Percentiles rank a stretch among this genome's conserved stretches.
phyloP scores from a whole-genome alignment of 2,329 filamentous ascomycete species.

The Penicillium fuscoglaucum region DNA sequence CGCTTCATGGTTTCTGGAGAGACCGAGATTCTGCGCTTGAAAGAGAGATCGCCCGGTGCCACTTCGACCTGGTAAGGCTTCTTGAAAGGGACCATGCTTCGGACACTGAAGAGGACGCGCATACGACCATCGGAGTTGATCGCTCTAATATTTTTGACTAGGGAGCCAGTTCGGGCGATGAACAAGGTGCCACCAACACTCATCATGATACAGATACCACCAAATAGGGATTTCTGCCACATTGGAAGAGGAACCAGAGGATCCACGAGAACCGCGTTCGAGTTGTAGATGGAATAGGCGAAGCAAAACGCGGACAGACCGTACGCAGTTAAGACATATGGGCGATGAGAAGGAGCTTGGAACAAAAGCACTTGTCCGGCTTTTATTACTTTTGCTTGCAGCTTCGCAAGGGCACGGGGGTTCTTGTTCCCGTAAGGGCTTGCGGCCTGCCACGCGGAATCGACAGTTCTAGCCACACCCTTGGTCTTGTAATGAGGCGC shows the following conservation, averaged over 20 bases:
- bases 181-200: conserved; percentile 62
- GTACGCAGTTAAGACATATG: conserved; percentile 63
- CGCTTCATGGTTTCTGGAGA: conserved; percentile 29
- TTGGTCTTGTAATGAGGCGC: conserved; percentile 26
- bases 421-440: conserved; percentile 12
- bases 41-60: conserved; percentile 24
- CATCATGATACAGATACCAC: conserved; percentile 60
- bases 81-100: conserved; percentile 40
- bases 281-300: conserved; percentile 53
- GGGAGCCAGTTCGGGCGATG: conserved; percentile 56
- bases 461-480: conserved; percentile 12
- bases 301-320: conserved; percentile 56
- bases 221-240: conserved; percentile 61
- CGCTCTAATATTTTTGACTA: conserved; percentile 61
- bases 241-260: conserved; percentile 54
- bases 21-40: conserved; percentile 35
- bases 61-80: conserved; percentile 38
- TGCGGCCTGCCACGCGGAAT: conserved; percentile 15
- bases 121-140: conserved; percentile 40
- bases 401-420: conserved; percentile 42
- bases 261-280: conserved; percentile 51
- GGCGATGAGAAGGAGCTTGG: conserved; percentile 63
- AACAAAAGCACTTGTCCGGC: conserved; percentile 60
- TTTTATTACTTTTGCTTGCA: conserved; percentile 46
- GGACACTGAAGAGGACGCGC: conserved; percentile 38